A percentile compares a stretch with the other conserved stretches of the same genome.
phyloP scores from a whole-genome alignment of 1,284 basidiomycete species.

The Leccinum pseudoinsigne region DNA sequence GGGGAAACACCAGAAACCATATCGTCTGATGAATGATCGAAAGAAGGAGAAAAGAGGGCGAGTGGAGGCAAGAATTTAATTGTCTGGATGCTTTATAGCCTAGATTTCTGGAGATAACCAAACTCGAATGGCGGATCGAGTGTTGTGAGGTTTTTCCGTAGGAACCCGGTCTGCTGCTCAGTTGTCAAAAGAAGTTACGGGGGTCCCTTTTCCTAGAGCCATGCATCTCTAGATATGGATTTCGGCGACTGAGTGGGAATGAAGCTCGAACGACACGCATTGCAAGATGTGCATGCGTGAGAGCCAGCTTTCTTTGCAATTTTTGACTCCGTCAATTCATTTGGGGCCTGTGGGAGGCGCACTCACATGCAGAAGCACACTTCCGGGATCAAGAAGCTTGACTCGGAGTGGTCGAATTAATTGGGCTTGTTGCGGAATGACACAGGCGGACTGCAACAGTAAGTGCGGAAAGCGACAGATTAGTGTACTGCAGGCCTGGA shows the following conservation, averaged over 20 bases:
- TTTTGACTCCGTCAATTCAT: too few relatives aligned
- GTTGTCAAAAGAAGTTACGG: not conserved
- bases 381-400: too few relatives aligned
- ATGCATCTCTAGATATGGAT: not conserved
- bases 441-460: too few relatives aligned
- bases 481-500: too few relatives aligned
- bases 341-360: too few relatives aligned
- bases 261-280: not conserved
- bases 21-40: not conserved
- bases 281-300: too few relatives aligned
- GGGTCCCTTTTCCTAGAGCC: not conserved
- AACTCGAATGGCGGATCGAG: not conserved
- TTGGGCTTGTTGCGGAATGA: too few relatives aligned
- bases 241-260: not conserved
- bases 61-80: not conserved
- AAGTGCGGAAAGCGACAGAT: too few relatives aligned
- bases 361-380: too few relatives aligned
- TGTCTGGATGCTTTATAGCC: not conserved
- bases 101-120: not conserved
- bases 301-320: too few relatives aligned
- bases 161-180: not conserved
- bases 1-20: conserved; percentile 41
- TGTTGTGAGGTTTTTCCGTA: not conserved
- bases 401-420: too few relatives aligned
- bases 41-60: not conserved